phyloP scores from a whole-genome alignment of 108 stramenopile species.

The Pseudonitzschia multiseries region DNA sequence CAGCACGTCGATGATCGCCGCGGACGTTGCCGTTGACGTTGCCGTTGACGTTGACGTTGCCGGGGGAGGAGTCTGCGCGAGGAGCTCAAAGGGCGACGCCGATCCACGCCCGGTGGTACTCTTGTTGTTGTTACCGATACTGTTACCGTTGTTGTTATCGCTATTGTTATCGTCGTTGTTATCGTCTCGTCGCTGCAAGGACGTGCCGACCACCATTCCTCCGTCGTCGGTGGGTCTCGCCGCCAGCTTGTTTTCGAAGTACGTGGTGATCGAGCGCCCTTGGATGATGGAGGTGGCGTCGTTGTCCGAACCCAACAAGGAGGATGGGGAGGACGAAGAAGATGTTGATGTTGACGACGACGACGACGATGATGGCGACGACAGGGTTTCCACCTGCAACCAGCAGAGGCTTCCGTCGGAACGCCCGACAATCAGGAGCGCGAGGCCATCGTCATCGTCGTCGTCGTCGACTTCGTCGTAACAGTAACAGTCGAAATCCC shows the following conservation, averaged over 20 bases:
- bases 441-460: slow-evolving; percentile 4
- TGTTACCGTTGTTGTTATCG: not conserved
- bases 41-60: not conserved
- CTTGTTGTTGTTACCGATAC: not conserved
- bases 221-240: slow-evolving; percentile 8
- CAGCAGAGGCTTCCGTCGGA: slow-evolving; percentile 63
- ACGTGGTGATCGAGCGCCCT: slow-evolving; percentile 5
- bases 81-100: slow-evolving; percentile 17
- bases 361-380: not conserved
- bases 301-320: not conserved
- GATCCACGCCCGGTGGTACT: too few relatives aligned
- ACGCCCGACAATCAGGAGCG: slow-evolving; percentile 41
- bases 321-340: not conserved
- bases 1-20: slow-evolving; percentile 23
- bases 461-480: not conserved
- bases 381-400: slow-evolving; percentile 37
- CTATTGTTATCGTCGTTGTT: not conserved
- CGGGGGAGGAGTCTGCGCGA: not conserved
- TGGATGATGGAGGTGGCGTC: not conserved
- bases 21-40: not conserved
- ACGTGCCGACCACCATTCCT: slow-evolving; percentile 6
- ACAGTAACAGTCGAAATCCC: too few relatives aligned
- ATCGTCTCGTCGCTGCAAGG: slow-evolving; percentile 6
- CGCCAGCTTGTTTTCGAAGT: slow-evolving; percentile 18
- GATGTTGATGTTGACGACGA: not conserved